phyloP scores from a whole-genome alignment of 805 yeast species.

The Candida bentonensis region DNA sequence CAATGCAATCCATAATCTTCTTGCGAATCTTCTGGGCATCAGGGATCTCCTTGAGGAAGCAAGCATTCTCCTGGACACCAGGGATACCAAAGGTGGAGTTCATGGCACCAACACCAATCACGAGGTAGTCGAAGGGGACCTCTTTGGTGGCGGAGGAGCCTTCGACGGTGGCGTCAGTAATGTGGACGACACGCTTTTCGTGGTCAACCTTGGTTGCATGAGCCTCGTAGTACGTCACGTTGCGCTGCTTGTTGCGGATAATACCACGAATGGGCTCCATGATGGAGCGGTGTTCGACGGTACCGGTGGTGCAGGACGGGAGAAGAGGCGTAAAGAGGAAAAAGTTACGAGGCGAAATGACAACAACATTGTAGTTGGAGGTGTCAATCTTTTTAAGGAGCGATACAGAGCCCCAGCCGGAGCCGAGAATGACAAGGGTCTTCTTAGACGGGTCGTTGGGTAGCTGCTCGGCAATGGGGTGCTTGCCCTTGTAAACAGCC shows the following conservation, averaged over 20 bases:
- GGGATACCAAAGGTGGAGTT: conserved; percentile 92
- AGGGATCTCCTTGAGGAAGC: conserved; percentile 77
- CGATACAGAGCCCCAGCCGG: conserved; percentile 94
- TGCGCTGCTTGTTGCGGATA: conserved; percentile 56
- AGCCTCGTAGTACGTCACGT: conserved; percentile 82
- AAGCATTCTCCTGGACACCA: conserved; percentile 76
- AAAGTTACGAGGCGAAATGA: conserved; percentile 89
- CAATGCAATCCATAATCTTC: conserved; percentile 74
- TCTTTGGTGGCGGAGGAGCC: conserved; percentile 25
- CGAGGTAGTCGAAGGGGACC: conserved; percentile 68
- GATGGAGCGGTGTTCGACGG: conserved; percentile 77
- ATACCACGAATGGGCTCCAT: conserved; percentile 86
- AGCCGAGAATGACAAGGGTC: conserved; percentile 53
- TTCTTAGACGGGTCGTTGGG: conserved; percentile 46
- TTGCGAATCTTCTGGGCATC: conserved; percentile 77
- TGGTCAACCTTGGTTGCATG: conserved; percentile 80
- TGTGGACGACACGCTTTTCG: conserved; percentile 42
- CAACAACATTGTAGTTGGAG: conserved; percentile 71
- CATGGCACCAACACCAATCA: conserved; percentile 89
- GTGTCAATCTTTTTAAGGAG: conserved; percentile 76
- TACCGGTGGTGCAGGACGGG: conserved; percentile 92
- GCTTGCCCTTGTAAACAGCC: conserved; percentile 24
- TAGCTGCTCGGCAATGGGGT: conserved; percentile 22
- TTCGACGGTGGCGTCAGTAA: conserved; percentile 32
- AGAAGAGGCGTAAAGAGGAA: conserved; percentile 90